Evolutionary conservation across 768 basidiomycete genomes (phyloP).

Genomic region (Trametes cubensis): DNA sequence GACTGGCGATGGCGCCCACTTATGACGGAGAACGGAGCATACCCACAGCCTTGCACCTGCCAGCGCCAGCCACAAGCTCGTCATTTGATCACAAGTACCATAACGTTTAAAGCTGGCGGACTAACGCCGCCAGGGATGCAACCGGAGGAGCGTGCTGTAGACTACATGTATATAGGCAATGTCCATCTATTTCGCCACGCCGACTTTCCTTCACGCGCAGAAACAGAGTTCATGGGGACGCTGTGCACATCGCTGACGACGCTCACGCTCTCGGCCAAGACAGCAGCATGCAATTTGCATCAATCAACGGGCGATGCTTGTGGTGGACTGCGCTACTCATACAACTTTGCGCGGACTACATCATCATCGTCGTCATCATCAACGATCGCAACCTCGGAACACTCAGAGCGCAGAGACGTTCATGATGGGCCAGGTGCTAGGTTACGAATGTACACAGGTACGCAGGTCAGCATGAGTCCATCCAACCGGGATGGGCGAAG

Average conservation of each 20-base stretch:
- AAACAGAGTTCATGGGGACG: neutral
- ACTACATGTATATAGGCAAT: too few species aligned
- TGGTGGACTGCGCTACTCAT: slow-evolving; percentile 23
- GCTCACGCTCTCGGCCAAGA: neutral
- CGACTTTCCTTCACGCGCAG: neutral
- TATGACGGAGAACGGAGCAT: too few species aligned
- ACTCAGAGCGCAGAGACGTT: slow-evolving; percentile 59
- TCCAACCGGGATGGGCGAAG: neutral
- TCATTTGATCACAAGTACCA: too few species aligned
- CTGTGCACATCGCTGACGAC: too few species aligned
- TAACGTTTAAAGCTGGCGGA: too few species aligned
- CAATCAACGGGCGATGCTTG: neutral
- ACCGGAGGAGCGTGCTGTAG: too few species aligned
- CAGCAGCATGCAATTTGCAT: neutral
- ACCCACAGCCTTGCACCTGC: too few species aligned
- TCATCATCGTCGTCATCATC: neutral
- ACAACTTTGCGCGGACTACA: slow-evolving; percentile 7
- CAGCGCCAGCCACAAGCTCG: too few species aligned
- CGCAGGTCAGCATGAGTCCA: slow-evolving; percentile 20
- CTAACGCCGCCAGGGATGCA: too few species aligned
- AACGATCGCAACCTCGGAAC: neutral
- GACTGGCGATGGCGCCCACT: too few species aligned
- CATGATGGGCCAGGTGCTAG: slow-evolving; percentile 75
- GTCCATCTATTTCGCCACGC: too few species aligned
- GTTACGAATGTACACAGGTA: neutral